Percentiles rank a stretch among this genome's conserved stretches.
Evolutionary conservation across 495 filamentous ascomycete genomes (phyloP).

Genomic region (Parathielavia hyrcaniae): DNA sequence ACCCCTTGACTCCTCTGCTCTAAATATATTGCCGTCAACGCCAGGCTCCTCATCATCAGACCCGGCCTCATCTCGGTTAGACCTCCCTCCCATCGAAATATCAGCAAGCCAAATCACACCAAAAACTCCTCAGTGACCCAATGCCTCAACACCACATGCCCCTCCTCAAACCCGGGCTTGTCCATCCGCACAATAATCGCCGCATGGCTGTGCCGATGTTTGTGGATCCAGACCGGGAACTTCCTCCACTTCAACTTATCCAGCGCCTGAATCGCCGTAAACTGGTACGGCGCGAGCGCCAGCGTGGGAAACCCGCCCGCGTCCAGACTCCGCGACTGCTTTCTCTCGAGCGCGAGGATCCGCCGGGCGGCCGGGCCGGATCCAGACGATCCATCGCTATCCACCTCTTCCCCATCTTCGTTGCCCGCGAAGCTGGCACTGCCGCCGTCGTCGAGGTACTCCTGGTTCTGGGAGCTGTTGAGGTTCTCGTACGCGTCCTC

Average conservation of each 20-base stretch:
- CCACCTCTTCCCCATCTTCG: too few species aligned
- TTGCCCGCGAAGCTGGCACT: not conserved
- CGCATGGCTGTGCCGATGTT: constrained; percentile 72
- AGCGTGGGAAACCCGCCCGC: constrained; percentile 51
- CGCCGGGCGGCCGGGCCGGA: not conserved
- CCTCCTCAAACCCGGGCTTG: constrained; percentile 62
- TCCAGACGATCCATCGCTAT: constrained; percentile 19
- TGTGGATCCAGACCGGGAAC: constrained; percentile 81
- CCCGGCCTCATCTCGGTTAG: not conserved
- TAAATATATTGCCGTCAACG: not conserved
- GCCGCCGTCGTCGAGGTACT: constrained; percentile 43
- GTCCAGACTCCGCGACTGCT: constrained; percentile 28
- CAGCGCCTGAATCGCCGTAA: constrained; percentile 71
- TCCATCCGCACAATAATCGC: constrained; percentile 76
- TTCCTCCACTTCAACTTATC: constrained; percentile 72
- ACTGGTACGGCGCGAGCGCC: constrained; percentile 72
- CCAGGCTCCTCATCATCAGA: not conserved
- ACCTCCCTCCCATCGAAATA: not conserved
- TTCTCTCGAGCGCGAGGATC: constrained; percentile 35
- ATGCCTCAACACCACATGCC: constrained; percentile 70
- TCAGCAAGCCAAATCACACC: constrained; percentile 8
- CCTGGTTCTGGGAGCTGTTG: constrained; percentile 54
- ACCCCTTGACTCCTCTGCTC: not conserved
- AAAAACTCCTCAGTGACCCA: constrained; percentile 72
- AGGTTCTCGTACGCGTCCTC: constrained; percentile 69